Conservation (phyloP, 2,329 filamentous ascomycete species). For the Atkinsonella texensis region DNA sequence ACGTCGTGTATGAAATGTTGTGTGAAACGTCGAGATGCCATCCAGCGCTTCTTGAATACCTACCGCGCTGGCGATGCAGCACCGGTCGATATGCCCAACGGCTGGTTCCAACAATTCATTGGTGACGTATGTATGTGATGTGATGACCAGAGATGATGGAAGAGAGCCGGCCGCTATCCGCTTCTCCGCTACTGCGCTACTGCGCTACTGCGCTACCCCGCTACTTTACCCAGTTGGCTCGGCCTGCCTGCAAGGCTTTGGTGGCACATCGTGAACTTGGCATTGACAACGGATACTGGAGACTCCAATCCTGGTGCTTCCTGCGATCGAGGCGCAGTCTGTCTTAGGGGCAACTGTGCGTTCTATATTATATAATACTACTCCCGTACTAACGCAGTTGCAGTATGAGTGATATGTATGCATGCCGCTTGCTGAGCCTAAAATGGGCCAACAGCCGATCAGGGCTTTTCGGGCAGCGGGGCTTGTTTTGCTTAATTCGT, state of each 20-base stretch:
- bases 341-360: neutral
- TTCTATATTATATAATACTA: neutral
- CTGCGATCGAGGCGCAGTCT: neutral
- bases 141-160: neutral
- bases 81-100: neutral
- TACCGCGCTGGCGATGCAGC: neutral
- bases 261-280: neutral
- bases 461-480: neutral
- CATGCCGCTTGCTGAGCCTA: neutral
- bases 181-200: neutral
- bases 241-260: neutral
- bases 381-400: neutral
- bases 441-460: neutral
- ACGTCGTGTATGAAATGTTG: neutral
- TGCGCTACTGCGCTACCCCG: no score
- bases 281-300: neutral
- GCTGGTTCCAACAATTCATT: neutral
- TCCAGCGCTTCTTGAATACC: neutral
- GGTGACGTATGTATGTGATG: neutral
- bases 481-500: slow-evolving; percentile 4
- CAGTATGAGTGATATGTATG: no score
- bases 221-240: no score
- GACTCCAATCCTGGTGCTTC: neutral
- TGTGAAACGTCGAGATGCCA: neutral
- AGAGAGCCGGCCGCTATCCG: neutral